Evolutionary conservation across 169 alveolate genomes (phyloP).

Genomic region (Plasmodium relictum): DNA sequence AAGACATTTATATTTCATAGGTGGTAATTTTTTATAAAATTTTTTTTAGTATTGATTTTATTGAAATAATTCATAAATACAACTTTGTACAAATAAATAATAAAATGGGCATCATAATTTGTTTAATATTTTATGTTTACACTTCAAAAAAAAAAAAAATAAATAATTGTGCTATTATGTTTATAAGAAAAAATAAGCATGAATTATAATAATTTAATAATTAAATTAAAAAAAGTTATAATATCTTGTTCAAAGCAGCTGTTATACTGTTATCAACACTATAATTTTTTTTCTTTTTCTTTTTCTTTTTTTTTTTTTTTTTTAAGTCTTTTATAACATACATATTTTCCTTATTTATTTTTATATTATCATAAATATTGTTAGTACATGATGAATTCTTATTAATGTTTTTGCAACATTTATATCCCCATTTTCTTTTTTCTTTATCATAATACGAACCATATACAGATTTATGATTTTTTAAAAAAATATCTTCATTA

Average conservation of each 20-base stretch:
- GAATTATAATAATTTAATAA: no score
- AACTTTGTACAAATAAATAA: no score
- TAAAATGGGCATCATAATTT: no score
- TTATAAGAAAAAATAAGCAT: no score
- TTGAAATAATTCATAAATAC: no score
- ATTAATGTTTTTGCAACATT: constrained; percentile 83
- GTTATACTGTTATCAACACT: constrained; percentile 65
- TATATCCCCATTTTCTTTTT: constrained; percentile 87
- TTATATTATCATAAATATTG: constrained; percentile 4
- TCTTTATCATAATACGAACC: constrained; percentile 87
- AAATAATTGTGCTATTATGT: no score
- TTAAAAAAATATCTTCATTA: constrained; percentile 83
- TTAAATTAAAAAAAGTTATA: constrained; percentile 1
- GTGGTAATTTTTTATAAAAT: no score
- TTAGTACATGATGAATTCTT: constrained; percentile 78
- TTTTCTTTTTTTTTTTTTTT: constrained; percentile 40
- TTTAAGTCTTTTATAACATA: neutral
- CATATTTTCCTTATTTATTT: constrained; percentile 20
- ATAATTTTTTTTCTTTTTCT: constrained; percentile 51
- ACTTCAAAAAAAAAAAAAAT: no score
- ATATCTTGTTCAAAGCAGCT: constrained; percentile 63
- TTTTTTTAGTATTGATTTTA: no score
- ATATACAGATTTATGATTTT: constrained; percentile 86
- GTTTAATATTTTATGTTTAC: no score
- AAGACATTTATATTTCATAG: no score